Evolutionary conservation across 179 eudicot species (phyloP).

Genomic region (Nepenthes alata): DNA sequence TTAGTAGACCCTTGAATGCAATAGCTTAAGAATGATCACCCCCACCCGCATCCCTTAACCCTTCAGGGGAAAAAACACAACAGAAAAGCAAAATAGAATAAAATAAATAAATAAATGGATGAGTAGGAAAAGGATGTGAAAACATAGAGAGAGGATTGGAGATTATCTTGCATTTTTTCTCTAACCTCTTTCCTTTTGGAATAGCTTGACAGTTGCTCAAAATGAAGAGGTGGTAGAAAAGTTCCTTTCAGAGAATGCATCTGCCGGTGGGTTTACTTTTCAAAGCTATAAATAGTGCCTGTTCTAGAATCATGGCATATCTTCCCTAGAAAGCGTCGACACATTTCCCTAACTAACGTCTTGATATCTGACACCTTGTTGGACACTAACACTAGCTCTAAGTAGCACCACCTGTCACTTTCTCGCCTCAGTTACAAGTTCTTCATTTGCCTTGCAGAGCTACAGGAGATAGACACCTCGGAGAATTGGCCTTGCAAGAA

Average conservation of each 20-base stretch:
- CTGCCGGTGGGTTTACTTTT: slow-evolving; percentile 45
- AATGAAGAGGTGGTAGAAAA: slow-evolving; percentile 81
- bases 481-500: slow-evolving; percentile 73
- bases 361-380: too few species aligned
- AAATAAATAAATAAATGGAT: too few species aligned
- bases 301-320: background rate
- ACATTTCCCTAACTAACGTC: too few species aligned
- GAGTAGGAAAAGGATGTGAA: background rate
- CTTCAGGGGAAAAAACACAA: too few species aligned
- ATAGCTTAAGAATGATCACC: background rate
- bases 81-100: too few species aligned
- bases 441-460: slow-evolving; percentile 32
- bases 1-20: too few species aligned
- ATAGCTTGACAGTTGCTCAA: slow-evolving; percentile 83
- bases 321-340: too few species aligned
- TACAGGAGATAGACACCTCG: slow-evolving; percentile 58
- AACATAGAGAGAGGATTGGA: background rate
- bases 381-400: too few species aligned
- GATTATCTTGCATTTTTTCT: background rate
- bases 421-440: background rate
- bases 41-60: background rate
- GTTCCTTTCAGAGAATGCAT: slow-evolving; percentile 55
- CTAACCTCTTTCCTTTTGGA: slow-evolving; percentile 10
- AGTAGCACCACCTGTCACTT: too few species aligned
- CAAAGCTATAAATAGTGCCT: background rate